Percentiles rank a stretch among this genome's conserved stretches.
phyloP scores from a whole-genome alignment of 371 early-diverging fungal genomes.

The Lichtheimia ramosa region DNA sequence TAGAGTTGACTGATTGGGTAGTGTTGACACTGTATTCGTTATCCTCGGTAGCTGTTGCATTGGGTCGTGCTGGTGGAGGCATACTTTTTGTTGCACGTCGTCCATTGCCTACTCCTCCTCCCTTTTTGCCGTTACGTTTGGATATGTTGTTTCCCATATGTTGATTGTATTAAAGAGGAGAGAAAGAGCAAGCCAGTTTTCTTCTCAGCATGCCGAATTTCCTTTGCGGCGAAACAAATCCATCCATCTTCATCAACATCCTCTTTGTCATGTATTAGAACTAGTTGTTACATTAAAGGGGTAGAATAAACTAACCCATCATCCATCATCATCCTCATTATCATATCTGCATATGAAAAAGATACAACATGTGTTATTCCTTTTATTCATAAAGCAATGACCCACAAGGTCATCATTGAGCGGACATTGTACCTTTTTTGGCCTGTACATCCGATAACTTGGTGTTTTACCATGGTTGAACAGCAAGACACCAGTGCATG shows the following conservation, averaged over 20 bases:
- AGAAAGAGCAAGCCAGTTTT: neutral
- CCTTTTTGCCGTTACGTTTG: constrained; percentile 17
- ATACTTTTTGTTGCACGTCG: constrained; percentile 17
- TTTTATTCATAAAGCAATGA: no score
- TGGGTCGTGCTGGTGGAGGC: constrained; percentile 19
- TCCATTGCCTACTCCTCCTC: constrained; percentile 1
- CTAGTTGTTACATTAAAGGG: no score
- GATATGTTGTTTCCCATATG: constrained; percentile 23
- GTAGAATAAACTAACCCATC: no score
- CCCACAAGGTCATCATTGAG: no score
- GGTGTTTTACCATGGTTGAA: no score
- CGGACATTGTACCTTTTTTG: no score
- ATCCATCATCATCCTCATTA: no score
- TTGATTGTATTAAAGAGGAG: constrained; percentile 5
- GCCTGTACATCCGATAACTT: no score
- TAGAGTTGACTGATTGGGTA: constrained; percentile 48
- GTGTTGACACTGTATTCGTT: constrained; percentile 50
- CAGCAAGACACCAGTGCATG: constrained; percentile 26
- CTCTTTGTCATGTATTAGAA: no score
- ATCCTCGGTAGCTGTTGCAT: constrained; percentile 18
- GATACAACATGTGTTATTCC: no score
- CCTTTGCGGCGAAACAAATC: neutral
- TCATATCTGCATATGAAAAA: no score
- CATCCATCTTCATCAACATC: no score
- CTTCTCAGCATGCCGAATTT: neutral